These are phyloP conservation scores for Letharia lupina DNA, from an alignment of 495 filamentous ascomycete species.

Conservation along the genomic window DNA sequence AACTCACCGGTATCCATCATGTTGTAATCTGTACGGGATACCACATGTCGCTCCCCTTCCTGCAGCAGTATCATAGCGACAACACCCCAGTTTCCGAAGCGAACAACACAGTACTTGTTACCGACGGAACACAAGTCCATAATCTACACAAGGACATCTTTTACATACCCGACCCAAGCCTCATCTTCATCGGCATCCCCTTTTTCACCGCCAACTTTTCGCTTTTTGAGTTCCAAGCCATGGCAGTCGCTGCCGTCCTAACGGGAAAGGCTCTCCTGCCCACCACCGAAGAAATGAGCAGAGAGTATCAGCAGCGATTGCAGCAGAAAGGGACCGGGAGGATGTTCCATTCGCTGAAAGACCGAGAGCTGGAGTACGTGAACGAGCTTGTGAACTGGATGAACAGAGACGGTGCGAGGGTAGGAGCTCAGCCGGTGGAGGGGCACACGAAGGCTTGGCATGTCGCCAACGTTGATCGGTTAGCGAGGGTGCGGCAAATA, in stretches of 20 bases:
- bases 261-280: constrained; percentile 46
- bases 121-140: constrained; percentile 9
- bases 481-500: constrained; percentile 22
- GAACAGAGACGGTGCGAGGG: constrained; percentile 33
- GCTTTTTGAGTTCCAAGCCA: constrained; percentile 14
- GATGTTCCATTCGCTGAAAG: constrained; percentile 47
- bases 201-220: constrained; percentile 9
- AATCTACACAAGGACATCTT: constrained; percentile 14
- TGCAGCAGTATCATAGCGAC: constrained; percentile 5
- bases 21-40: constrained; percentile 60
- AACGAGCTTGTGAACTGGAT: constrained; percentile 45
- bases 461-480: constrained; percentile 29
- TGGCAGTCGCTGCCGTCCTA: constrained; percentile 34
- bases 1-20: constrained; percentile 45
- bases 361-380: constrained; percentile 48
- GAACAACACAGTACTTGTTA: constrained; percentile 3
- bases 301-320: constrained; percentile 43
- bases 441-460: constrained; percentile 42
- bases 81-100: background rate
- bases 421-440: constrained; percentile 32
- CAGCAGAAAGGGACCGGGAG: constrained; percentile 41
- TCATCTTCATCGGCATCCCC: constrained; percentile 10
- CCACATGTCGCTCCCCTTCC: constrained; percentile 46
- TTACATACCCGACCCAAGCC: constrained; percentile 8
- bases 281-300: constrained; percentile 36